Evolutionary conservation across 768 basidiomycete species (phyloP).

Genomic region (Russula vinacea): DNA sequence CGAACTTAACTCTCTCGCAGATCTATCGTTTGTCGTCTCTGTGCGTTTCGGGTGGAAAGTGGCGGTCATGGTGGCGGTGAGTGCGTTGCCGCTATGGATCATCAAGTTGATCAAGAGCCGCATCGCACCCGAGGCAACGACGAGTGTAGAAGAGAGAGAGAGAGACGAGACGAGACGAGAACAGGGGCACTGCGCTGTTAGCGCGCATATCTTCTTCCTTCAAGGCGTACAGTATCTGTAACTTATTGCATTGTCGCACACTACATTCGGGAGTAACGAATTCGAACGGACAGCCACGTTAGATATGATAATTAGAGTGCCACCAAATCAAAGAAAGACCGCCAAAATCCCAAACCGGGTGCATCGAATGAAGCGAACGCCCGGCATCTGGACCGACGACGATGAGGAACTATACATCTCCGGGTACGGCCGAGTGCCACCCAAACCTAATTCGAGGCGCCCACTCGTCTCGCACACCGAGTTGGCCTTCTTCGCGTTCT

Average conservation of each 20-base stretch:
- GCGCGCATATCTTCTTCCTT: not conserved
- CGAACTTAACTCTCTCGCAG: conserved; percentile 41
- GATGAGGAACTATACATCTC: conserved; percentile 10
- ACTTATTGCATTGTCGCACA: conserved; percentile 12
- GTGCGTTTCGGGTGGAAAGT: conserved; percentile 91
- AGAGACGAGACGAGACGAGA: conserved; percentile 44
- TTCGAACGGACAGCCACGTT: too few species aligned
- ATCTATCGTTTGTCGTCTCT: conserved; percentile 89
- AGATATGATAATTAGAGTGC: too few species aligned
- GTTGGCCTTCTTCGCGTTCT: too few species aligned
- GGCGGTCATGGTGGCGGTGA: conserved; percentile 90
- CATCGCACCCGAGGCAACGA: conserved; percentile 89
- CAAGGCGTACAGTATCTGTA: conserved; percentile 16
- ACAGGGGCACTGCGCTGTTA: too few species aligned
- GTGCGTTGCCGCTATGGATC: conserved; percentile 86
- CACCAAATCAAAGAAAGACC: too few species aligned
- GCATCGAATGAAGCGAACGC: too few species aligned
- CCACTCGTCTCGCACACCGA: too few species aligned
- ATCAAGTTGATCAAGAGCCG: conserved; percentile 84
- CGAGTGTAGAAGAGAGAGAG: conserved; percentile 56
- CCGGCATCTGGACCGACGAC: too few species aligned
- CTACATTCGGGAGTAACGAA: not conserved
- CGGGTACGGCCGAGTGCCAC: conserved; percentile 22
- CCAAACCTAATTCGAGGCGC: conserved; percentile 16
- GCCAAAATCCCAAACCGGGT: too few species aligned